phyloP scores from a whole-genome alignment of 208 protist species.

The Trypanosoma brucei region DNA sequence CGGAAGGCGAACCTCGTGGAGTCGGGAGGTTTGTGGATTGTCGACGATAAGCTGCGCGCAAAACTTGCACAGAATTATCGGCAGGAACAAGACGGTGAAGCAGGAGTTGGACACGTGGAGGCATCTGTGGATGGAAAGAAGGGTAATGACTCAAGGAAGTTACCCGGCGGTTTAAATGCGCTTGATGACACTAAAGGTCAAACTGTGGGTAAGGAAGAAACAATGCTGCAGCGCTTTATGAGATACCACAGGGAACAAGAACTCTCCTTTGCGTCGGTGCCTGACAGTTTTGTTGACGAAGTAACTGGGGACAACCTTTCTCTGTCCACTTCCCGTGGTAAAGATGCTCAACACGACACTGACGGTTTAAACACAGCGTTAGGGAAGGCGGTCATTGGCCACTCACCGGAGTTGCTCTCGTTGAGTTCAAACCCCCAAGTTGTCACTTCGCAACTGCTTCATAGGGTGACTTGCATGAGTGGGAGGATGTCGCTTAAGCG shows the following conservation, averaged over 20 bases:
- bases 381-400: background rate
- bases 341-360: slow-evolving; percentile 2
- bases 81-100: slow-evolving; percentile 28
- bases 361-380: background rate
- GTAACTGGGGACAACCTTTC: background rate
- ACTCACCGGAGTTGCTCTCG: slow-evolving; percentile 13
- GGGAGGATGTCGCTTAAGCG: background rate
- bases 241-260: slow-evolving; percentile 11
- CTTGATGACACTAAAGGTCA: slow-evolving; percentile 1
- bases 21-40: slow-evolving; percentile 66
- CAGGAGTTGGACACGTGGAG: slow-evolving; percentile 1
- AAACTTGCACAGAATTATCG: slow-evolving; percentile 45
- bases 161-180: background rate
- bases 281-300: slow-evolving; percentile 25
- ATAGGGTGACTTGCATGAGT: slow-evolving; percentile 26
- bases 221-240: slow-evolving; percentile 20
- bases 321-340: background rate
- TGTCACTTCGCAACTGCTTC: slow-evolving; percentile 51
- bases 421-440: slow-evolving; percentile 2
- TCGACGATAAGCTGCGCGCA: slow-evolving; percentile 54
- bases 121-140: slow-evolving; percentile 2
- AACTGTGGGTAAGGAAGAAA: slow-evolving; percentile 18
- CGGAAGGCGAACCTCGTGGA: slow-evolving; percentile 59
- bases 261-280: slow-evolving; percentile 30
- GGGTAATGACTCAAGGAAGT: slow-evolving; percentile 2